phyloP scores from a whole-genome alignment of 169 alveolate species.

The Cryptosporidium bovis region DNA sequence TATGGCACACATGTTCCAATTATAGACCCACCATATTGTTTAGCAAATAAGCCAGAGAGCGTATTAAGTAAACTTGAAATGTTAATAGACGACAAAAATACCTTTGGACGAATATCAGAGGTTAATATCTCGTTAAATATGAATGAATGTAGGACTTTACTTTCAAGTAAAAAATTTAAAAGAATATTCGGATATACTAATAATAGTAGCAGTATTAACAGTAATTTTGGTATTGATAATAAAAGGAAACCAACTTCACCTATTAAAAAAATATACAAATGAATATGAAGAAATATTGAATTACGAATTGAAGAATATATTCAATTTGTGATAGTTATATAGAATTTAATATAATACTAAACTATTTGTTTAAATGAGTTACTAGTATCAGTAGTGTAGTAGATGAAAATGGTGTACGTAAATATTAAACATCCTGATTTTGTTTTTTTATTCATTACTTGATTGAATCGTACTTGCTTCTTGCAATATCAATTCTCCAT shows the following conservation, averaged over 20 bases:
- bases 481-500: no score
- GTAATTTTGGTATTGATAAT: neutral
- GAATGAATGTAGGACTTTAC: slow-evolving; percentile 44
- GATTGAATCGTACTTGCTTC: no score
- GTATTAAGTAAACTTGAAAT: slow-evolving; percentile 50
- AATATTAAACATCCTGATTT: no score
- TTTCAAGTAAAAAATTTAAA: slow-evolving; percentile 34
- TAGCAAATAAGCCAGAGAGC: slow-evolving; percentile 41
- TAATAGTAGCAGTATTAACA: neutral
- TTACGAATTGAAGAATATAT: neutral
- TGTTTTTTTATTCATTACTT: no score
- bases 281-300: neutral
- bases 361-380: no score
- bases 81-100: slow-evolving; percentile 20
- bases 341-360: neutral
- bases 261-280: slow-evolving; percentile 24
- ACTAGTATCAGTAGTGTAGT: no score
- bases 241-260: slow-evolving; percentile 32
- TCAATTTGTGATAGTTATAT: neutral
- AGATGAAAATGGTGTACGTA: no score
- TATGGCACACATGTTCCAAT: slow-evolving; percentile 57
- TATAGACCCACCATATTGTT: slow-evolving; percentile 43
- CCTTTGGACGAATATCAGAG: slow-evolving; percentile 23
- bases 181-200: slow-evolving; percentile 4
- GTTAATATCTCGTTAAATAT: slow-evolving; percentile 21